Evolutionary conservation across 1,284 basidiomycete species (phyloP), one percentile per base, ranked within the genome.

Genomic region (Fomes fomentarius): DNA sequence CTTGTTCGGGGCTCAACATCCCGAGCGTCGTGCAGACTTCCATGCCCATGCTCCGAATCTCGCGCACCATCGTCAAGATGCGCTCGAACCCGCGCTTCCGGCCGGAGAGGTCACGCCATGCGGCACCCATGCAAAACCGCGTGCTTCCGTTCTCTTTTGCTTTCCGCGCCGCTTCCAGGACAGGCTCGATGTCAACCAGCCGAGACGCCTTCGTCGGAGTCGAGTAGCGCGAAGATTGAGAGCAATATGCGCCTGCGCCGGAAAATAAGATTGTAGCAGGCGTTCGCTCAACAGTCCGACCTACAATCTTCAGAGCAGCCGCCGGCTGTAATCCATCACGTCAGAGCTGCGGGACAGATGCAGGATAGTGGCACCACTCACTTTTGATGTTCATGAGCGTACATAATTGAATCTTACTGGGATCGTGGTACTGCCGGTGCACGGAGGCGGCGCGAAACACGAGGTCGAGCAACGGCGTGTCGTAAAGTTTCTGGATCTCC

Each of bases 321-420:
- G 42, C 95, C 94, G 62, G 92, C 93, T 94, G 57, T 11, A 28
- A 14, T 17, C 19, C n/a, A 44, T 25, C 45, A 33, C 57, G 37
- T 39, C 24, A 39, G 43, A 19, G 25, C 25, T 34, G 7, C 14
- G 17, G 21, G 42, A 44, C 26, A 24, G 40, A 24, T 28, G 35
- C 31, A 24, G 22, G 25, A 50, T 15, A 30, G 17, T n/a, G 51
- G 35, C 28, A 40, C n/a, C 30, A 81, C 90, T 62, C 70, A 94
- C 93, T 96, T 76, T 99, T 99, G 75, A 99, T 99, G 72, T 98
- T 99, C 92, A 98, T 96, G 28, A 99, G 82, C 2, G 96, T 98
- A 70, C 96, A 98, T 22, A 99, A 82, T 76, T 99, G 96, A 31
- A 99, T 86, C 74, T 96, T 92, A 63, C 76, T 83, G 31, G 94